Conservation (phyloP, 2,329 filamentous ascomycete species). For the Penicillium janthinellum region DNA sequence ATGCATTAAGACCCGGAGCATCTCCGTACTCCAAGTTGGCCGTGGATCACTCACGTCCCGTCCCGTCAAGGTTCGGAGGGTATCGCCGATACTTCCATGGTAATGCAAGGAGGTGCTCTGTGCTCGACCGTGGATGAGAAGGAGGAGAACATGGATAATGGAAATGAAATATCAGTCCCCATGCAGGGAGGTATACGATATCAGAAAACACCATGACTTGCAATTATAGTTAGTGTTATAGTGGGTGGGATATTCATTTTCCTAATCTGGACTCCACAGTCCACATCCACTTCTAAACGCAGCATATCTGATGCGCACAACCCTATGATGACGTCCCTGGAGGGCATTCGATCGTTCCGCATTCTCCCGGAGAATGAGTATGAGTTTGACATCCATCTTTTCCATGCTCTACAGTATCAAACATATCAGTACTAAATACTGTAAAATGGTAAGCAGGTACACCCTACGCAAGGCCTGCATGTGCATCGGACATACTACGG, state of each 20-base stretch:
- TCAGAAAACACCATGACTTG: no score
- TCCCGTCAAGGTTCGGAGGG: slow-evolving; percentile 43
- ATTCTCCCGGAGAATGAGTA: neutral
- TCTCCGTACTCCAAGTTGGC: slow-evolving; percentile 6
- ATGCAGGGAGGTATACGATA: neutral
- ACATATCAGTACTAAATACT: neutral
- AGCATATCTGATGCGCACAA: slow-evolving; percentile 9
- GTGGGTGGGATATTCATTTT: neutral
- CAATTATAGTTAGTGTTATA: neutral
- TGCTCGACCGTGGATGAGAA: slow-evolving; percentile 3
- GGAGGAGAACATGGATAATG: neutral
- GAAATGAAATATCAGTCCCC: neutral
- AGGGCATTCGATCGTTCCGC: slow-evolving; percentile 9
- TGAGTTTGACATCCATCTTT: neutral
- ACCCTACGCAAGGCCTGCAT: neutral
- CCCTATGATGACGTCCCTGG: slow-evolving; percentile 20
- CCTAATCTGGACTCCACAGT: neutral
- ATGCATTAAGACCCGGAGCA: neutral
- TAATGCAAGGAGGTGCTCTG: slow-evolving; percentile 32
- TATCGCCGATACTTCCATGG: slow-evolving; percentile 34
- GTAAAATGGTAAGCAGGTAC: neutral
- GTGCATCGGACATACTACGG: slow-evolving; percentile 19
- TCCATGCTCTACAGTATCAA: neutral
- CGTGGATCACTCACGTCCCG: slow-evolving; percentile 34
- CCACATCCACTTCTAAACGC: neutral